phyloP scores from a whole-genome alignment of 352 stramenopile genomes.

The Pythium dissimile region DNA sequence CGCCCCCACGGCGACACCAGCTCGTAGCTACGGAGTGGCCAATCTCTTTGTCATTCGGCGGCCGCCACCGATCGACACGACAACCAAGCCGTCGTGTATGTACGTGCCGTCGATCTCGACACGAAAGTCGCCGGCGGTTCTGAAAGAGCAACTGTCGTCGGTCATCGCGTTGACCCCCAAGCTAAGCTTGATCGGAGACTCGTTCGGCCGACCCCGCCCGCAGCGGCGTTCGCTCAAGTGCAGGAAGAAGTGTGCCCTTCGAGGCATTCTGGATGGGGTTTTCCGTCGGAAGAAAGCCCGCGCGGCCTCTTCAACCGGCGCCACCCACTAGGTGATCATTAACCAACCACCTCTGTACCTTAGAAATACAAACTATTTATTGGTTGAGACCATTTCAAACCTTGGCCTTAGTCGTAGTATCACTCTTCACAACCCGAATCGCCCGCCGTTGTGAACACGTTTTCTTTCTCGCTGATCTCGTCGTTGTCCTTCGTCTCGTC shows the following conservation, averaged over 20 bases:
- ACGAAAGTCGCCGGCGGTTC: conserved; percentile 4
- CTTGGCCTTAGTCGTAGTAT: no score
- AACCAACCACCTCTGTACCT: conserved; percentile 6
- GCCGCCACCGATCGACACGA: conserved; percentile 12
- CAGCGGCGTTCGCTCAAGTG: conserved; percentile 7
- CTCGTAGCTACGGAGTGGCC: background rate
- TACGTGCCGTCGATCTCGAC: conserved; percentile 6
- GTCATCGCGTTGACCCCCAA: conserved; percentile 3
- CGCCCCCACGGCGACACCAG: no score
- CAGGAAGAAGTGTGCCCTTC: conserved; percentile 21
- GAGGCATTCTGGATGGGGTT: conserved; percentile 22
- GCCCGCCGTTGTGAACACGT: no score
- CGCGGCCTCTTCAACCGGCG: background rate
- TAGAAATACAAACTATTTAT: conserved; percentile 14
- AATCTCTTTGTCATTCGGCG: conserved; percentile 5
- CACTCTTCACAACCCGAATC: no score
- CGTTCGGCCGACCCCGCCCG: background rate
- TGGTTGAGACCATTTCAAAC: no score
- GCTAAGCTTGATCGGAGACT: background rate
- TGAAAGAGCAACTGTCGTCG: conserved; percentile 18
- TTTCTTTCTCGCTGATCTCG: background rate
- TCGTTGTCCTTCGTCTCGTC: background rate
- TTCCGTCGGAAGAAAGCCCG: conserved; percentile 28
- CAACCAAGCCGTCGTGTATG: conserved; percentile 11
- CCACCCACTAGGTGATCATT: background rate